phyloP scores from a whole-genome alignment of 2,329 filamentous ascomycete genomes.

The Helotiales sp. region DNA sequence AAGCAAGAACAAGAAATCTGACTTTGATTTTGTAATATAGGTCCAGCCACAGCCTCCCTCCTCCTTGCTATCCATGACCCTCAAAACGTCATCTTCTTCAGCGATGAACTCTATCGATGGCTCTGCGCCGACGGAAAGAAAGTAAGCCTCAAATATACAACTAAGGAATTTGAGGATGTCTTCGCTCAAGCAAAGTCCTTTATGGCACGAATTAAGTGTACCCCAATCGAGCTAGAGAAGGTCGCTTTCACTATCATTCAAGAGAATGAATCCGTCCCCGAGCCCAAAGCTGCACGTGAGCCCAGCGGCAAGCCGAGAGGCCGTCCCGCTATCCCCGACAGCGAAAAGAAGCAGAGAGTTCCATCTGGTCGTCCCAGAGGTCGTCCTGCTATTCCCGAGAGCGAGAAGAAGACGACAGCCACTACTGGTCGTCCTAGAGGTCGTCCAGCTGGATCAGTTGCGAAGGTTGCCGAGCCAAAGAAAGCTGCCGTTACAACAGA shows the following conservation, averaged over 20 bases:
- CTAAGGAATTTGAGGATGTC: slow-evolving; percentile 66
- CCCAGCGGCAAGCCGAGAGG: slow-evolving; percentile 26
- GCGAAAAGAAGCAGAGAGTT: slow-evolving; percentile 25
- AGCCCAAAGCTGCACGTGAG: slow-evolving; percentile 22
- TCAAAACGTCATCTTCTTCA: slow-evolving; percentile 68
- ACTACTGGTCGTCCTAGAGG: slow-evolving; percentile 21
- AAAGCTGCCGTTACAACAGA: slow-evolving; percentile 6
- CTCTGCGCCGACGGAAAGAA: slow-evolving; percentile 55
- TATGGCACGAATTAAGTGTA: slow-evolving; percentile 50
- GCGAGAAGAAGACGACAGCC: slow-evolving; percentile 26
- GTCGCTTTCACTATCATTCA: slow-evolving; percentile 69
- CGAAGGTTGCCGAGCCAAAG: slow-evolving; percentile 1
- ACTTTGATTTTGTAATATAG: no score
- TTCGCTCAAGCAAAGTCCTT: slow-evolving; percentile 45
- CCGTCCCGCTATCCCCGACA: slow-evolving; percentile 24
- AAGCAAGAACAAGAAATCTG: no score
- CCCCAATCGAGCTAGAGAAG: slow-evolving; percentile 65
- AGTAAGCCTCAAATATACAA: slow-evolving; percentile 64
- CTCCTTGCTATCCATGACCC: slow-evolving; percentile 66
- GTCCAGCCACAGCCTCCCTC: slow-evolving; percentile 77
- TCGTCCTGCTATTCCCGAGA: slow-evolving; percentile 23
- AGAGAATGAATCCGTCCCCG: slow-evolving; percentile 29
- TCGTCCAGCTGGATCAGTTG: slow-evolving; percentile 10
- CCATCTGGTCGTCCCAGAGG: slow-evolving; percentile 20
- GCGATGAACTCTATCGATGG: slow-evolving; percentile 78